phyloP scores from a whole-genome alignment of 345 rosid species.

The Rhodamnia rubescens region DNA sequence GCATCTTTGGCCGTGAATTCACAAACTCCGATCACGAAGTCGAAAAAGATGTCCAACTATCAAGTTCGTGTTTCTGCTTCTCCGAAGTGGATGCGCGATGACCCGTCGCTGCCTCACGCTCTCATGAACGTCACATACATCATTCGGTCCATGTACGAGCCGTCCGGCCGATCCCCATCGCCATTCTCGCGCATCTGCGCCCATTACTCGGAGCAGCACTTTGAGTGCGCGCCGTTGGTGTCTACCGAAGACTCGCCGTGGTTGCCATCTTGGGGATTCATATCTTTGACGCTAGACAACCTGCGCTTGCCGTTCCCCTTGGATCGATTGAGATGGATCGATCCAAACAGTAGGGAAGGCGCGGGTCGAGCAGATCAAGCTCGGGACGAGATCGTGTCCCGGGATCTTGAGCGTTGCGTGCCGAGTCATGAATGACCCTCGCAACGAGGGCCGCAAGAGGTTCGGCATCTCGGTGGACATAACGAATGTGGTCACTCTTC shows the following conservation, averaged over 20 bases:
- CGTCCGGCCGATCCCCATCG: neutral
- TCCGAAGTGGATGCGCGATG: neutral
- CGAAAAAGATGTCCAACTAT: neutral
- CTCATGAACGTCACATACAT: neutral
- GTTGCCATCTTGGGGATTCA: neutral
- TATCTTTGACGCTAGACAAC: neutral
- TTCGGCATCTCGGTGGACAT: neutral
- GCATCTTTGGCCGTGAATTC: neutral
- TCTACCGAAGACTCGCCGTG: neutral
- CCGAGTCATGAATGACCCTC: neutral
- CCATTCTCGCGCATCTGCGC: neutral
- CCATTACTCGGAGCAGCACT: neutral
- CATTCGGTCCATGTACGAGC: neutral
- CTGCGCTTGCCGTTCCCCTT: neutral
- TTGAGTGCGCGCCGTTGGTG: neutral
- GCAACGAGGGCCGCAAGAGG: neutral
- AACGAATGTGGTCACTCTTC: neutral
- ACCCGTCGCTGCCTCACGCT: neutral
- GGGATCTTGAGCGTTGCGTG: neutral
- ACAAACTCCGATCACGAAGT: neutral
- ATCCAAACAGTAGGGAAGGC: neutral
- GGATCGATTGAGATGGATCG: neutral
- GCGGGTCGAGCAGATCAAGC: neutral
- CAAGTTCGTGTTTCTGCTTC: neutral
- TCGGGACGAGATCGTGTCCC: neutral